Base-by-base conservation (phyloP, 129 eudicot genomes). In the Gnaphalium uliginosum region DNA sequence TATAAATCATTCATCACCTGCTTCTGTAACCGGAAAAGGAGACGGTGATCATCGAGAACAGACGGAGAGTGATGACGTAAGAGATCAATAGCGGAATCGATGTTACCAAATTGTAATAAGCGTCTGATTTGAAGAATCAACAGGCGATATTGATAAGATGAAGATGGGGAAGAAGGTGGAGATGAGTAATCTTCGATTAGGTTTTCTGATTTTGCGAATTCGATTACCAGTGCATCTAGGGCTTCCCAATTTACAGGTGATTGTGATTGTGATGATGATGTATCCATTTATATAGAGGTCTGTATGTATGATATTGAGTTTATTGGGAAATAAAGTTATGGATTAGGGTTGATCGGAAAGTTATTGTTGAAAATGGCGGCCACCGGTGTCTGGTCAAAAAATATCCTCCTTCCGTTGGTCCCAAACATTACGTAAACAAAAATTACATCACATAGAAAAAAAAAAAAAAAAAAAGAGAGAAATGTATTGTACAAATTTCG, bases 221-320 rank as follows among this genome's bases (percentile, higher is more conserved):
- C 99, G 76, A 91, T 86, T 1, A 91, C 84, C 29, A 94, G 90
- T 11, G 93, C 80, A 83, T 94, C 99, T n/a, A 94, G 87, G 68
- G 97, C 87, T 79, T 94, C 96, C 99, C 99, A 94, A 84, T 94
- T 94, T 69, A 94, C 93, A 7, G 91, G 92, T 51, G 78, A 76
- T 4, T 70, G 23, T 5, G 82, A 71, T 78, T 76, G 63, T 0
- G 76, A 9, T 77, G 75, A 54, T 1, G 82, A 64, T 9, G 97
- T 72, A 68, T 94, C 97, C 97, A 90, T 90, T 63, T 69, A 43
- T 13, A 13, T 43, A 43, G 4, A 26, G 22, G 23, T 30, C 1
- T 21, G 33, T 29, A 6, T 8, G 43, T 37, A 39, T 39, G 9
- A 11, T 11, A 43, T 11, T 43, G 51, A 13, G 18, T 13, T 13